Conservation (phyloP, 139 green algal species). For the Tetraselmis striata region DNA sequence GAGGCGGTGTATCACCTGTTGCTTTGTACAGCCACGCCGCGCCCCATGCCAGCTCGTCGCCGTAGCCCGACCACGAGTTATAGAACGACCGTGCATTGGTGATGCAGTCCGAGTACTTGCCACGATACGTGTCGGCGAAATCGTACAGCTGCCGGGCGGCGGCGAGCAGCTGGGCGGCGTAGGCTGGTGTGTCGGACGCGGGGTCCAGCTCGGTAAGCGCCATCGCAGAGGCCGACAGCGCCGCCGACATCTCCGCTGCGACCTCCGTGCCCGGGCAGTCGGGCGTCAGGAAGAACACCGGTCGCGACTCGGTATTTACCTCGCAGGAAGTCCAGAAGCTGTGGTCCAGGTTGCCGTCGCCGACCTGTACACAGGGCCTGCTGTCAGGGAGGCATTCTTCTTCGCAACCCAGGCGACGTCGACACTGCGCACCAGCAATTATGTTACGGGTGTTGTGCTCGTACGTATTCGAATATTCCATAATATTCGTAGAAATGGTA, state of each 20-base stretch:
- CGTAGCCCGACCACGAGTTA: slow-evolving; percentile 37
- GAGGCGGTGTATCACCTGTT: slow-evolving; percentile 29
- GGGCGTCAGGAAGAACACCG: slow-evolving; percentile 41
- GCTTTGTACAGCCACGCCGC: slow-evolving; percentile 62
- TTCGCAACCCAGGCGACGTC: too few relatives aligned
- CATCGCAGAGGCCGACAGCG: slow-evolving; percentile 53
- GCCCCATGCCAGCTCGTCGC: slow-evolving; percentile 61
- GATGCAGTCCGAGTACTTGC: slow-evolving; percentile 45
- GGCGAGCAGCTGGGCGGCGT: slow-evolving; percentile 33
- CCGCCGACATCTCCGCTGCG: slow-evolving; percentile 36
- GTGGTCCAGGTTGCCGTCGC: slow-evolving; percentile 13
- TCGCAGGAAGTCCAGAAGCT: neutral
- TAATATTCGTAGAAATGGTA: too few relatives aligned
- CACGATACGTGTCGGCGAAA: slow-evolving; percentile 32
- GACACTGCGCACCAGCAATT: too few relatives aligned
- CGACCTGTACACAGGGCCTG: too few relatives aligned
- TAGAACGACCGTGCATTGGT: slow-evolving; percentile 42
- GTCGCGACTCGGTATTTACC: neutral
- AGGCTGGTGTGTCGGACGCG: slow-evolving; percentile 10
- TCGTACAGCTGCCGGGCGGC: slow-evolving; percentile 39
- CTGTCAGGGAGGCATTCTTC: too few relatives aligned
- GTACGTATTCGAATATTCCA: too few relatives aligned
- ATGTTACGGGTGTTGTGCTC: too few relatives aligned
- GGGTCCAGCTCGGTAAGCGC: slow-evolving; percentile 39
- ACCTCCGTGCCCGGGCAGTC: slow-evolving; percentile 27